Base-by-base conservation (phyloP, 805 yeast species). In the Teunomyces gatunensis region DNA sequence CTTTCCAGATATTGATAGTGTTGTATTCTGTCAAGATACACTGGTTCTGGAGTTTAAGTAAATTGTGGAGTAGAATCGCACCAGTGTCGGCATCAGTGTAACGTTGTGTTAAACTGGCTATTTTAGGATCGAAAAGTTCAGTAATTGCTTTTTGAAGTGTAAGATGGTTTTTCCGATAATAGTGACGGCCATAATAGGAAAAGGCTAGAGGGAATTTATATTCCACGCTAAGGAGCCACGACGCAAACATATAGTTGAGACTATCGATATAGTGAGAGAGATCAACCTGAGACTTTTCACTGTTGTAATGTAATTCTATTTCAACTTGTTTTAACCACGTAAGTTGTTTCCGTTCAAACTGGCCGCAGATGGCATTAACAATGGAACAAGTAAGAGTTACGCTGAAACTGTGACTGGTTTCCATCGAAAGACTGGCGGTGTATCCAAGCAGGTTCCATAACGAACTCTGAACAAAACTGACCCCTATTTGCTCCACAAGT, bases 171-270 rank as follows among this genome's bases (percentile, higher is more conserved):
- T 53, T 30, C 23, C 44, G 45, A 30, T 60, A 50, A 13, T 57
- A 30, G 10, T 43, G 55, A 29, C 63, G 52, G 2, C 65, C 67
- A 46, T 55, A 58, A 39, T 45, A 56, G 13, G 67, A 62, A 30
- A 60, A 61, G 5, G 58, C 52, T 21, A 61, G 52, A 11, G 67
- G 67, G 34, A 44, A 58, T 27, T 45, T 52, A 48, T 49, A 54
- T 46, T 62, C 67, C n/a, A 57, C 50, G 27, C 59, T 53, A 21
- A 60, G 23, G 17, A 59, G 20, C 45, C 61, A 51, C 5, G 63
- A 55, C 4, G 51, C 34, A 13, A 58, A 48, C 41, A 52, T 47
- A 32, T 61, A 60, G 40, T 61, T 55, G 20, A 61, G 37, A 13
- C 48, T 47, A 15, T 23, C 15, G 7, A 48, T 21, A 29, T 48